Base-by-base conservation (phyloP, 768 basidiomycete genomes). In the Russula ochroleuca region DNA sequence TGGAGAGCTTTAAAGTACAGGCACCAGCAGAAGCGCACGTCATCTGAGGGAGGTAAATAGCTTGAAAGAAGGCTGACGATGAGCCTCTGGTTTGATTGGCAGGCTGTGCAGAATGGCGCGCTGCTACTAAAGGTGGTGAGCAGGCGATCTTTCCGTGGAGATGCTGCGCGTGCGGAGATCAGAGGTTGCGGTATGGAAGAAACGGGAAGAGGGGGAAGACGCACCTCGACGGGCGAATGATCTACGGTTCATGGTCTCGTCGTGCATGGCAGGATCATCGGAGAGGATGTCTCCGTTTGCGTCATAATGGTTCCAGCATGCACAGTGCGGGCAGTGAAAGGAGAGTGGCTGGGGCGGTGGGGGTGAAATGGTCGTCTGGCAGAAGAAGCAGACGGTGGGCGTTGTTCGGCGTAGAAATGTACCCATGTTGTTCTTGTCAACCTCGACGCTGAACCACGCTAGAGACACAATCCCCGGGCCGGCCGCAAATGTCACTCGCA, bases 31-130 rank as follows among this genome's bases (percentile, higher is more conserved):
- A 47, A 48, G 78, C 87, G 68, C 71, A 93, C 93, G 63, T 83
- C 81, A n/a, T 68, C 66, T 10, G 85, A 82, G 28, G 84, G 76
- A 11, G 94, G 94, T 0, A 96, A 81, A 73, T 95, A 98, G 69
- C 90, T 94, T 17, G 94, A 90, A 37, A 98, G 77, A 60, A 98
- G 82, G 73, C 94, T 92, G 65, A 90, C 78, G 58, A 93, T 78
- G 43, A 98, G 81, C 78, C 85, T 87, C 71, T 97, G 94, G 74
- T 98, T 98, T n/a, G 92, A 90, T 69, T 88, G 86, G 73, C 95
- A 97, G 8, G 84, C 84, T 69, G 88, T 86, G 75, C 94, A 98
- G 76, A 96, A 95, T 9, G 83, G 81, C 1, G 82, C 78, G 31
- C 78, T 79, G 48, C 81, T 69, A 62, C 81, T 69, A 62, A 87